These are phyloP conservation scores for Pleurozium schreberi DNA, from an alignment of 225 moss, liverwort and hornwort species.

Conservation along the genomic window DNA sequence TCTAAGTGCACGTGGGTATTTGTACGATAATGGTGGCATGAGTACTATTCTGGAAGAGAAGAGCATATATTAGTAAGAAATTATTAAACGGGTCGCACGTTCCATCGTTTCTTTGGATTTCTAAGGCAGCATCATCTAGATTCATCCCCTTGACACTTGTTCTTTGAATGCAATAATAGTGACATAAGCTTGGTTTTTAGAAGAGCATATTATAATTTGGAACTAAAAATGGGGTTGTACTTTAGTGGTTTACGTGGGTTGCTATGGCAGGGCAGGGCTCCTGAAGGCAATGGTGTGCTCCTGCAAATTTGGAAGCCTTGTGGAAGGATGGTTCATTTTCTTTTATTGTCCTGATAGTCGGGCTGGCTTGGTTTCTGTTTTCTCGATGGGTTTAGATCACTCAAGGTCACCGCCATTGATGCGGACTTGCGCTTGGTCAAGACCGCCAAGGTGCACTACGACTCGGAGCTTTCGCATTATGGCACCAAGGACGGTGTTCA, in stretches of 20 bases:
- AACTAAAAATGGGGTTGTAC: not conserved
- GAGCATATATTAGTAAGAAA: not conserved
- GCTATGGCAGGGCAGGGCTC: not conserved
- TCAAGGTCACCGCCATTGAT: constrained; percentile 74
- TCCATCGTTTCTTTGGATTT: not conserved
- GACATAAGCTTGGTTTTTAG: not conserved
- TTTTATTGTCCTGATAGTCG: not conserved
- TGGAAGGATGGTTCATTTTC: not conserved
- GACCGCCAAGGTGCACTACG: constrained; percentile 62
- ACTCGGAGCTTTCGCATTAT: constrained; percentile 65
- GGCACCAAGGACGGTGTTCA: constrained; percentile 79
- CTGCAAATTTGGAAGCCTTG: not conserved
- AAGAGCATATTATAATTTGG: not conserved
- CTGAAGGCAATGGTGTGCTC: not conserved
- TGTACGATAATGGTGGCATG: not conserved
- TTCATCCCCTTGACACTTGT: not conserved
- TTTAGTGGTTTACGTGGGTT: not conserved
- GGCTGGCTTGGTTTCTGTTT: not conserved
- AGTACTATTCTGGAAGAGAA: too few species aligned
- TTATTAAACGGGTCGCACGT: not conserved
- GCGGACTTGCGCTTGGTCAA: constrained; percentile 35
- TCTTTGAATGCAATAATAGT: not conserved
- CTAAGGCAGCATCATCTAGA: not conserved
- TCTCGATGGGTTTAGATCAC: constrained; percentile 24
- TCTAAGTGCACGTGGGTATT: not conserved